These are phyloP conservation scores for Albifimbria verrucaria DNA, from an alignment of 2,329 filamentous ascomycete genomes.

Conservation along the genomic window DNA sequence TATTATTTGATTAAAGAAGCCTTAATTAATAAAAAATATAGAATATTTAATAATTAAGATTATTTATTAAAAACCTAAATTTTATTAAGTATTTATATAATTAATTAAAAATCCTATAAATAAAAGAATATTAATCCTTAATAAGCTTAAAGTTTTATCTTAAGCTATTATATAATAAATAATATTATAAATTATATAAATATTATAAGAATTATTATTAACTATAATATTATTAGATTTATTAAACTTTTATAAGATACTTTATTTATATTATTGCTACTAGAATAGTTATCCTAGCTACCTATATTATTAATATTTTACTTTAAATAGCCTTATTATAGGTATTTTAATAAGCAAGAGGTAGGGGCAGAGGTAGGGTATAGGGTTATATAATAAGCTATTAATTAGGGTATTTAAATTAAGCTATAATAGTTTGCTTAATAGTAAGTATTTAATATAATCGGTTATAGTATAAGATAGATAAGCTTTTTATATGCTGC, in stretches of 20 bases:
- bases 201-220: conserved; percentile 1
- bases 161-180: not conserved
- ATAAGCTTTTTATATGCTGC: not conserved
- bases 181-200: not conserved
- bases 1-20: not conserved
- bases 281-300: conserved; percentile 1
- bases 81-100: not conserved
- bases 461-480: not conserved
- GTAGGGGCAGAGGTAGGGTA: conserved; percentile 1
- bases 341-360: conserved; percentile 3
- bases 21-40: not conserved
- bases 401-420: conserved; percentile 2
- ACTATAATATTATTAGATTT: not conserved
- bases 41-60: not conserved
- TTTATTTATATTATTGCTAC: not conserved
- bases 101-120: not conserved
- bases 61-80: not conserved
- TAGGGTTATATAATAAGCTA: not conserved
- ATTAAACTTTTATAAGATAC: not conserved
- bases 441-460: not conserved
- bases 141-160: not conserved
- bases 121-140: not conserved
- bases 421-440: not conserved
- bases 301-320: conserved; percentile 5
- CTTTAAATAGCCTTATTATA: not conserved